A percentile compares a stretch with the other conserved stretches of the same genome.
phyloP scores from a whole-genome alignment of 345 rosid genomes.

The Eucalyptus guilfoylei region DNA sequence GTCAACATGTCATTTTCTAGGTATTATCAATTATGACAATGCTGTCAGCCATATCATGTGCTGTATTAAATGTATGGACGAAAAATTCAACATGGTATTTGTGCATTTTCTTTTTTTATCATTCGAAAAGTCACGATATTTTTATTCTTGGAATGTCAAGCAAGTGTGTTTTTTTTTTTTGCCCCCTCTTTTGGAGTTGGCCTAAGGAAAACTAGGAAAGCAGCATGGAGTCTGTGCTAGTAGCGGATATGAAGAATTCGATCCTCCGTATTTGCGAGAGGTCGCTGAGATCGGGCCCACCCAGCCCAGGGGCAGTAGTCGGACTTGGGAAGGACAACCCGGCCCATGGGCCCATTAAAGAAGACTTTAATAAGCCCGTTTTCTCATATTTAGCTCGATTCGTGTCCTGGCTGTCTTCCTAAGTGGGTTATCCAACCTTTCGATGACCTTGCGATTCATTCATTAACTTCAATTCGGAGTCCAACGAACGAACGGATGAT shows the following conservation, averaged over 20 bases:
- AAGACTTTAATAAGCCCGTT: neutral
- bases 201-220: neutral
- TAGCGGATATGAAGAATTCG: neutral
- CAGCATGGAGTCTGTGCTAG: neutral
- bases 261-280: neutral
- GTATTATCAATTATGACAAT: neutral
- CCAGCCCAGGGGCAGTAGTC: neutral
- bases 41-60: rapidly evolving
- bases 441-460: neutral
- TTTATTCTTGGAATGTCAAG: neutral
- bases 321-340: neutral
- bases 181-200: neutral
- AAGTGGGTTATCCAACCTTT: neutral
- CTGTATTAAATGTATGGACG: neutral
- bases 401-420: neutral
- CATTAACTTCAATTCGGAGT: neutral
- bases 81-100: neutral
- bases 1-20: neutral
- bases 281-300: neutral
- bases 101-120: neutral
- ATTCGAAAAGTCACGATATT: neutral
- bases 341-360: neutral
- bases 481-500: neutral
- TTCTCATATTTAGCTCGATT: neutral
- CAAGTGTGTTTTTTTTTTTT: too few relatives aligned